Evolutionary conservation across 495 filamentous ascomycete species (phyloP), one percentile per base, ranked within the genome.

Genomic region (Neurospora sp.): DNA sequence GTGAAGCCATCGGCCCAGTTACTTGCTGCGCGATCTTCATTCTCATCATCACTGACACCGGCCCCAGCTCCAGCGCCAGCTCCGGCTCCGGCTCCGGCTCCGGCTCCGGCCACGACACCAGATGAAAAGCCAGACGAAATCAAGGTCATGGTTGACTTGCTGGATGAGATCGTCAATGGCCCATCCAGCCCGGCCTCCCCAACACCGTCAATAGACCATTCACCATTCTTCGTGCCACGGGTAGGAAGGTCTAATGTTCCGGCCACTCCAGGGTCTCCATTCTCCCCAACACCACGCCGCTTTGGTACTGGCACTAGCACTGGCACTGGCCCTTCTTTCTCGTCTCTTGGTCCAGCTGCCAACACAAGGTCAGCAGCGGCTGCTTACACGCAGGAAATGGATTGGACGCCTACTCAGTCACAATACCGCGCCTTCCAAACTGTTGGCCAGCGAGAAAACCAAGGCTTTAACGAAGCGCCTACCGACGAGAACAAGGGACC

Each of bases 331-430:
- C 8, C 70, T 61, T 14, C 45, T 71, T 65, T 65, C 53, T 68
- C 71, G 45, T 10, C 53, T 72, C 31, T 70, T n/a, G 31, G 38
- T 44, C 38, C 61, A 48, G 22, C 18, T 35, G 53, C 53, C 22
- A 31, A 65, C 53, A 65, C 53, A 65, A 65, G 53, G n/a, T 27
- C 70, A 31, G 3, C 42, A 38, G 8, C 68, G 31, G 16, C 70
- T 20, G 72, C 78, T 12, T 85, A 88, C 74, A 80, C 79, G 10
- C 83, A 90, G 48, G 82, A 84, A 69, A 97, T 97, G 93, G 93
- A 97, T 73, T 97, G 93, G 93, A 88, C 90, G 27, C 93, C 93
- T 3, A 89, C 90, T 12, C 78, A 81, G 31, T 85, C 88, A 22
- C 83, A 79, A 68, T 76, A 86, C 77, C 83, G 84, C 68, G 83